Conservation (phyloP, 805 yeast genomes). For the Ogataea kodamae region DNA sequence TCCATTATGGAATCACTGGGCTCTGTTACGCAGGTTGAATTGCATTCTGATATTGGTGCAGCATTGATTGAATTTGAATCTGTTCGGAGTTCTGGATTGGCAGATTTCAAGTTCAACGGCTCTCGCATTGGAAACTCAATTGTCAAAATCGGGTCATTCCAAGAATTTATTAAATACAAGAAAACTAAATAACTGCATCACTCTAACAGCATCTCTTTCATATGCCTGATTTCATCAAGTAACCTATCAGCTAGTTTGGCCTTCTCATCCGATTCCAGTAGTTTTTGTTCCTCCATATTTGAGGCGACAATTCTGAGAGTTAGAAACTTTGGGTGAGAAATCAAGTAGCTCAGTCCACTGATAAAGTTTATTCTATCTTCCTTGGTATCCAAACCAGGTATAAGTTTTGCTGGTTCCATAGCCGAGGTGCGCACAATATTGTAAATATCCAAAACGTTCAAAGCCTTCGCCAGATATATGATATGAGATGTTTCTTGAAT, state of each 20-base stretch:
- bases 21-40: slow-evolving; percentile 39
- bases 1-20: slow-evolving; percentile 33
- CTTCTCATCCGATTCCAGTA: slow-evolving; percentile 46
- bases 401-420: slow-evolving; percentile 21
- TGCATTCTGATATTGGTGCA: slow-evolving; percentile 43
- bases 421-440: slow-evolving; percentile 36
- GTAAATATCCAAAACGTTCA: slow-evolving; percentile 51
- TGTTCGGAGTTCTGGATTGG: slow-evolving; percentile 48
- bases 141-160: slow-evolving; percentile 32
- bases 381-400: slow-evolving; percentile 62
- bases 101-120: slow-evolving; percentile 42
- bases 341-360: slow-evolving; percentile 62
- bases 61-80: slow-evolving; percentile 49
- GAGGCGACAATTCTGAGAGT: slow-evolving; percentile 64
- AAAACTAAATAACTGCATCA: slow-evolving; percentile 9
- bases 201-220: slow-evolving; percentile 41
- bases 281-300: slow-evolving; percentile 59
- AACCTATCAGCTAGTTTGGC: slow-evolving; percentile 43
- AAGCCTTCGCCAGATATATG: slow-evolving; percentile 56
- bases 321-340: slow-evolving; percentile 84
- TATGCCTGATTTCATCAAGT: slow-evolving; percentile 48
- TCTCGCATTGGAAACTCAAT: slow-evolving; percentile 32
- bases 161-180: slow-evolving; percentile 26
- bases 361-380: slow-evolving; percentile 58
- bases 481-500: slow-evolving; percentile 69